Conservation (phyloP, 2,329 filamentous ascomycete species). For the Colletotrichum plurivorum region DNA sequence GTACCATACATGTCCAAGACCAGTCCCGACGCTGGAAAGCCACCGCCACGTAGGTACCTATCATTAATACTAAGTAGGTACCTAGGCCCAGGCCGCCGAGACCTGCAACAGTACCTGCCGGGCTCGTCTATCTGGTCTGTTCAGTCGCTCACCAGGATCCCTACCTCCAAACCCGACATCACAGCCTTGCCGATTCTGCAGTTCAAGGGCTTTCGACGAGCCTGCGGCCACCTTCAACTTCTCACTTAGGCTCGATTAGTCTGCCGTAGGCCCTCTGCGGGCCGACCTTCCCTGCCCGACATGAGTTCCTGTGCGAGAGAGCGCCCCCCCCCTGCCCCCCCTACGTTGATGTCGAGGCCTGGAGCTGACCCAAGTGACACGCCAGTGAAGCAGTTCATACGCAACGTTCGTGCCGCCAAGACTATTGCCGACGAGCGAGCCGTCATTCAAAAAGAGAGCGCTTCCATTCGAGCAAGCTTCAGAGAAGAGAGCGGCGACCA, state of each 20-base stretch:
- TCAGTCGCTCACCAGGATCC: slow-evolving; percentile 18
- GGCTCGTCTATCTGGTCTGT: slow-evolving; percentile 38
- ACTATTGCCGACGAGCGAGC: slow-evolving; percentile 99
- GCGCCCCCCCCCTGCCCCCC: slow-evolving; percentile 24
- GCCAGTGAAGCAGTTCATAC: slow-evolving; percentile 99
- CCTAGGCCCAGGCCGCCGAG: slow-evolving; percentile 18
- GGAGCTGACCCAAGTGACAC: slow-evolving; percentile 28
- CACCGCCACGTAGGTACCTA: slow-evolving; percentile 16
- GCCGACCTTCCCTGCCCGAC: slow-evolving; percentile 43
- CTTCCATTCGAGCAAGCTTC: slow-evolving; percentile 96
- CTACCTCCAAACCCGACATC: slow-evolving; percentile 13
- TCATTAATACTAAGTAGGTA: slow-evolving; percentile 12
- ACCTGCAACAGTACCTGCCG: slow-evolving; percentile 25
- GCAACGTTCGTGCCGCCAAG: slow-evolving; percentile 97
- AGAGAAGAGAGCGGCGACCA: slow-evolving; percentile 96
- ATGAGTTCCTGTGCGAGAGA: slow-evolving; percentile 57
- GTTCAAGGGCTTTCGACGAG: slow-evolving; percentile 29
- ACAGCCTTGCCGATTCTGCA: slow-evolving; percentile 20
- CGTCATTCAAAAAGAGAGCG: slow-evolving; percentile 99
- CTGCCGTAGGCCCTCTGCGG: slow-evolving; percentile 39
- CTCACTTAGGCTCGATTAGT: slow-evolving; percentile 15
- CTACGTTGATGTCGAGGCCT: slow-evolving; percentile 7
- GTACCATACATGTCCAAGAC: background rate
- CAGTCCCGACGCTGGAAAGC: slow-evolving; percentile 15
- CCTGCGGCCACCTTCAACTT: background rate